Evolutionary conservation across 2,329 filamentous ascomycete species (phyloP).

Genomic region (Penicillium brevicompactum): DNA sequence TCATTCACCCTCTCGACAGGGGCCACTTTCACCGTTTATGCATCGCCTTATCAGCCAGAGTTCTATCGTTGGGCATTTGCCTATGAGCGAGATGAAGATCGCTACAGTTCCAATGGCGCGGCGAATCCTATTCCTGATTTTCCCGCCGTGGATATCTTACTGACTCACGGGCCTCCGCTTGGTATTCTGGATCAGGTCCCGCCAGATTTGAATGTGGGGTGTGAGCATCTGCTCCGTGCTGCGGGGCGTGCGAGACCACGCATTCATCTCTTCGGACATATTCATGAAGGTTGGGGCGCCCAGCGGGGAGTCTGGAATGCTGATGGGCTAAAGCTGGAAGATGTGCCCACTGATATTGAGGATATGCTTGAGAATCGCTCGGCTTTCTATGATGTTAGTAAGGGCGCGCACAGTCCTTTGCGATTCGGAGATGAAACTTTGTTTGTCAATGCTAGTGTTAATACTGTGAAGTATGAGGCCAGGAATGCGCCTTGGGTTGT

Average conservation of each 20-base stretch:
- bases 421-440: slow-evolving; percentile 54
- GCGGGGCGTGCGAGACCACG: slow-evolving; percentile 53
- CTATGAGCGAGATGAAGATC: slow-evolving; percentile 53
- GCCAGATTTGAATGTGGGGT: slow-evolving; percentile 51
- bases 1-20: slow-evolving; percentile 51
- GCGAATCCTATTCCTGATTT: slow-evolving; percentile 47
- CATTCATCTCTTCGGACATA: slow-evolving; percentile 66
- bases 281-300: slow-evolving; percentile 59
- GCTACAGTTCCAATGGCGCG: slow-evolving; percentile 51
- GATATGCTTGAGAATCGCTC: slow-evolving; percentile 34
- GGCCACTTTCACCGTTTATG: slow-evolving; percentile 55
- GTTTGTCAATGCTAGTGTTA: slow-evolving; percentile 62
- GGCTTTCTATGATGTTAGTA: slow-evolving; percentile 39
- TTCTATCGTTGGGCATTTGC: slow-evolving; percentile 60
- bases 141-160: slow-evolving; percentile 55
- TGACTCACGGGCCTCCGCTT: slow-evolving; percentile 63
- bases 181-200: slow-evolving; percentile 52
- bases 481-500: slow-evolving; percentile 59
- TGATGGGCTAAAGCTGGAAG: slow-evolving; percentile 19
- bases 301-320: slow-evolving; percentile 33
- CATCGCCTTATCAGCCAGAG: slow-evolving; percentile 56
- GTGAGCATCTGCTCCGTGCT: slow-evolving; percentile 56
- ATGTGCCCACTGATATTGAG: slow-evolving; percentile 27
- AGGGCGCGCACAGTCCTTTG: slow-evolving; percentile 31
- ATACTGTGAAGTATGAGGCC: slow-evolving; percentile 52